Evolutionary conservation across 2,329 filamentous ascomycete species (phyloP), one percentile per base, ranked within the genome.

Genomic region (Hawksworthiomyces lignivorus): DNA sequence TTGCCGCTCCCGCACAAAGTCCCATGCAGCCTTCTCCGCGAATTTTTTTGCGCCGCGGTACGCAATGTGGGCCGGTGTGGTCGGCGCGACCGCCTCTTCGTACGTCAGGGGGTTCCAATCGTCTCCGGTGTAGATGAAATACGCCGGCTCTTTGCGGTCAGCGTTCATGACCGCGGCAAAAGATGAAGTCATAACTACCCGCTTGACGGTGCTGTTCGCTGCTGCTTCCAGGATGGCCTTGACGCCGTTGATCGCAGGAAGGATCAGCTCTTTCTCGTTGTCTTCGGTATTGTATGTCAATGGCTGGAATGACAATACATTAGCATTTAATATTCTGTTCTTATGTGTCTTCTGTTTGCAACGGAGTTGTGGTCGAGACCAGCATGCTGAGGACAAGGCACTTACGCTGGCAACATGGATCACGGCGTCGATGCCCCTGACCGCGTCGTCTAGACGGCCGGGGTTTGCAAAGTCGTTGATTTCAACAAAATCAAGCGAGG

Each of bases 1-100:
- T 39, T 62, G 62, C 3, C 43, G 32, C 10, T 54, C 46, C 12
- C 52, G 53, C 24, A 75, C 62, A 26, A 73, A 75, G 30, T 72
- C 67, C 73, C 73, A 76, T 0, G 69, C 69, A 0, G 71, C 65
- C 43, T 61, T 61, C 61, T 77, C 73, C 29, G 73, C 72, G 2
- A 70, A 62, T 35, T 63, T 71, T 63, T 77, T 76, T 52, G 69
- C 72, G 4, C 68, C 72, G 45, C 70, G 68, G 62, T 77, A 78
- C 27, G 67, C 68, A n/a, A 48, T 40, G 62, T 55, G 34, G 2
- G 43, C 34, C 6, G 34, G 21, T 3, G 62, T 65, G 5, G 62
- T 52, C 2, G 61, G 59, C n/a, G 56, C 55, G 35, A 56, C 52
- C 22, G 69, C 57, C 40, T 73, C 64, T 20, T 65, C 63, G 43